Evolutionary conservation across 805 yeast species (phyloP).

Genomic region (Scheffersomyces ergatensis): DNA sequence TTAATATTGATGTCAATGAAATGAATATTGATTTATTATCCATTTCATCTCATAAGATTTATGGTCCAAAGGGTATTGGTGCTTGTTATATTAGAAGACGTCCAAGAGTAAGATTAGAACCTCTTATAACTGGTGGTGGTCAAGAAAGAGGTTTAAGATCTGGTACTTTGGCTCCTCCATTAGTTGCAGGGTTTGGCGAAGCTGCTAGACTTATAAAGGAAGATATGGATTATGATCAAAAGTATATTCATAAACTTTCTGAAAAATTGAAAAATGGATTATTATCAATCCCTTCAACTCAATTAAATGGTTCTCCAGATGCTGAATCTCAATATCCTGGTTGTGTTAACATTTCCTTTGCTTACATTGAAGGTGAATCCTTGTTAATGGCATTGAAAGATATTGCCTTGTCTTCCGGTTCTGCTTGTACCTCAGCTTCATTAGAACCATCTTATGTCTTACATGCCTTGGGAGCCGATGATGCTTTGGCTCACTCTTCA

Average conservation of each 20-base stretch:
- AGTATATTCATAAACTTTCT: slow-evolving; percentile 70
- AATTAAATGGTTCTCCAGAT: slow-evolving; percentile 79
- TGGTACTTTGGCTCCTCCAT: slow-evolving; percentile 96
- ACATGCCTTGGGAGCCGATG: slow-evolving; percentile 97
- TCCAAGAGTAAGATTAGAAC: slow-evolving; percentile 96
- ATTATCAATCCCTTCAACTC: slow-evolving; percentile 81
- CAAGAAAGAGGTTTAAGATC: slow-evolving; percentile 98
- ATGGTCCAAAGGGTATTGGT: slow-evolving; percentile 98
- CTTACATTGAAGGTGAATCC: slow-evolving; percentile 97
- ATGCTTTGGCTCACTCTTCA: slow-evolving; percentile 97
- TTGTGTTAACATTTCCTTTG: slow-evolving; percentile 95
- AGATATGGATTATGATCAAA: slow-evolving; percentile 73
- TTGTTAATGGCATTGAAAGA: slow-evolving; percentile 96
- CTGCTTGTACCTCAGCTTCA: slow-evolving; percentile 98
- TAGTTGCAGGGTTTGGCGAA: slow-evolving; percentile 94
- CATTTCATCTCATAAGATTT: slow-evolving; percentile 92
- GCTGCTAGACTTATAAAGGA: slow-evolving; percentile 81
- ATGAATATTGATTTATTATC: slow-evolving; percentile 92
- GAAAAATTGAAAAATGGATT: slow-evolving; percentile 70
- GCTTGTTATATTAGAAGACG: slow-evolving; percentile 95
- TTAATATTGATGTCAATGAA: slow-evolving; percentile 88
- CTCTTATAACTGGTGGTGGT: slow-evolving; percentile 96
- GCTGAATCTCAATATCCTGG: slow-evolving; percentile 64
- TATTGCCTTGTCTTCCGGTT: slow-evolving; percentile 92
- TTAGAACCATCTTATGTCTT: slow-evolving; percentile 96